Base-by-base conservation (phyloP, 768 basidiomycete genomes). In the Epithele typhae region DNA sequence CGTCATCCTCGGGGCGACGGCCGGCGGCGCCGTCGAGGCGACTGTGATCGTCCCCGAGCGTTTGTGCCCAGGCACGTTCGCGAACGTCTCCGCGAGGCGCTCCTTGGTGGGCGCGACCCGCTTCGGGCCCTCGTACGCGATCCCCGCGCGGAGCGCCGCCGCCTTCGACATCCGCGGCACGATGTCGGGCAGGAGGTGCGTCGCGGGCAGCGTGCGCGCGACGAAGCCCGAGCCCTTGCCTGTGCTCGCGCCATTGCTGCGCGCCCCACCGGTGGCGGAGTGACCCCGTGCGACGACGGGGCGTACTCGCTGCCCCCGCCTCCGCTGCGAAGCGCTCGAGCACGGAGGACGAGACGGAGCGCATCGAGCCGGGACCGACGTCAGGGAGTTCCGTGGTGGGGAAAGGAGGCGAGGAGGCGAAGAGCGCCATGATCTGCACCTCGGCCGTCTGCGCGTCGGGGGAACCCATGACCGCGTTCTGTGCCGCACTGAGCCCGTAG, bases 381-480 rank as follows among this genome's bases (percentile, higher is more conserved):
- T 71, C 59, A 1, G 84, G 82, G 10, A 89, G 75, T 25, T 87
- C 85, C 3, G 74, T 63, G 4, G 78, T 70, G 3, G 81, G 82
- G 68, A 90, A 90, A 1, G 87, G 87, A 4, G 90, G 90, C 0
- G 88, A 90, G 8, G 86, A 90, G 3, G 74, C 84, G 57, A 92
- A 92, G 48, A 92, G 75, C 34, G 85, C 74, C 4, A 76, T 70
- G 44, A 92, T 91, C 57, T 91, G 84, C 4, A 84, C 70, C 64
- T 92, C 89, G 10, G 90, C 90, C n/a, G 72, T 77, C 24, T 79
- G 70, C 1, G 60, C 63, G 63, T 84, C 82, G 3, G 79, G 69
- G 11, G 87, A 82, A 35, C 84, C 87, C 73, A 91, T 85, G 43
- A 92, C 58, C 0, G 72, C 85, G 64, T 87, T 87, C 49, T 83